These are phyloP conservation scores for Polyrhizophydium stewartii DNA, from an alignment of 371 early-diverging fungal genomes.

Conservation along the genomic window DNA sequence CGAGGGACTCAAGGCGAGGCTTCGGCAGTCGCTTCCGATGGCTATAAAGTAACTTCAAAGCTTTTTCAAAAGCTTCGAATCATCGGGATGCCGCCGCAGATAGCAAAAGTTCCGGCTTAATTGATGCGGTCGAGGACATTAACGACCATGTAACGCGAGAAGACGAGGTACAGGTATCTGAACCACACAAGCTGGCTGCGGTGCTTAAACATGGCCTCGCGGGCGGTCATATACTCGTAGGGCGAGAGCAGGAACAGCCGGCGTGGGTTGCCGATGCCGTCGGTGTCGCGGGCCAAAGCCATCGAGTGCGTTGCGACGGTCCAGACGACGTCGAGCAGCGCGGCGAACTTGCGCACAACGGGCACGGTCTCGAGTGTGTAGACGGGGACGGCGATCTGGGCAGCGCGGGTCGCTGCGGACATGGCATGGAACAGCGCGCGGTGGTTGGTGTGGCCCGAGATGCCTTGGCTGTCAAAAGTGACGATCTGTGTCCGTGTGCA, in stretches of 20 bases:
- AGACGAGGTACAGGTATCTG: slow-evolving; percentile 84
- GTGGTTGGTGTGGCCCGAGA: slow-evolving; percentile 95
- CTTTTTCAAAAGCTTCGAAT: background rate
- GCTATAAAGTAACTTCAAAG: background rate
- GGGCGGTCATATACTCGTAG: background rate
- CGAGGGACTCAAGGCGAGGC: background rate
- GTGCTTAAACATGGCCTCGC: slow-evolving; percentile 84
- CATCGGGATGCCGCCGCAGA: background rate
- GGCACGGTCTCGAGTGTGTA: slow-evolving; percentile 63
- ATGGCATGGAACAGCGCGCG: slow-evolving; percentile 75
- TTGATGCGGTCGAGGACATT: slow-evolving; percentile 47
- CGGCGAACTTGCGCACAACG: slow-evolving; percentile 73
- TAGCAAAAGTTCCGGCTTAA: background rate
- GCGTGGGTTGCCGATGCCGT: background rate
- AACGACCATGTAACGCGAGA: slow-evolving; percentile 93
- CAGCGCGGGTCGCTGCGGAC: slow-evolving; percentile 45
- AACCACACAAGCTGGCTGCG: slow-evolving; percentile 93
- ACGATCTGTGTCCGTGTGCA: too few species aligned
- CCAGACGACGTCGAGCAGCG: slow-evolving; percentile 47
- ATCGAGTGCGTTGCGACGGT: background rate
- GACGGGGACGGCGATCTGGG: slow-evolving; percentile 23
- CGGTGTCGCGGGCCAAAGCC: background rate
- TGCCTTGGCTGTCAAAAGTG: slow-evolving; percentile 92
- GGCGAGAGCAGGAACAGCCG: background rate
- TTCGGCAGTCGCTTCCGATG: background rate